These are phyloP conservation scores for Cryptococcus sp. DNA, from an alignment of 1,284 basidiomycete genomes.

Conservation along the genomic window DNA sequence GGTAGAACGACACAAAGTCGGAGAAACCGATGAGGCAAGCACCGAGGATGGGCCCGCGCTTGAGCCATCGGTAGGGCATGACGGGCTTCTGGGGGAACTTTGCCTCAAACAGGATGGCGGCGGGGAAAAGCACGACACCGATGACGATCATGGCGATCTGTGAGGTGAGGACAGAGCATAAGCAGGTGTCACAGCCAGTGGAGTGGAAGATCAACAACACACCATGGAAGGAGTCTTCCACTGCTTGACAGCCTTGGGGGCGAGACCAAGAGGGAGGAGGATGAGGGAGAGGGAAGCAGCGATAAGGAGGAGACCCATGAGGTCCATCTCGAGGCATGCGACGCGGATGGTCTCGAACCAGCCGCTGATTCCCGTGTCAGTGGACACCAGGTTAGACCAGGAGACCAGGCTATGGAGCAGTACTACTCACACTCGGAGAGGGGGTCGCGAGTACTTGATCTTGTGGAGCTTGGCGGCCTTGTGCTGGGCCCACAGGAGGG, in stretches of 20 bases:
- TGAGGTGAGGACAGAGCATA: not conserved
- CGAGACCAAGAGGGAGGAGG: constrained; percentile 65
- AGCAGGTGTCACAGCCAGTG: not conserved
- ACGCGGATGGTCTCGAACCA: constrained; percentile 17
- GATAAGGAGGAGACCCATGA: constrained; percentile 65
- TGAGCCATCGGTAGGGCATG: constrained; percentile 57
- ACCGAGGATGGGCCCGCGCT: constrained; percentile 60
- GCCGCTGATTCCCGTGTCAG: constrained; percentile 7
- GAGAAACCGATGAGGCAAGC: constrained; percentile 65
- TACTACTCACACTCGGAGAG: constrained; percentile 2
- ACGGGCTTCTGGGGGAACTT: constrained; percentile 51
- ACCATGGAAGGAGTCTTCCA: constrained; percentile 45
- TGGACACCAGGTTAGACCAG: not conserved
- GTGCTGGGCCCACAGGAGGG: constrained; percentile 67
- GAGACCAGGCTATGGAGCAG: not conserved
- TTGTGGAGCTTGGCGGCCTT: constrained; percentile 59
- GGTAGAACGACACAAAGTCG: constrained; percentile 63
- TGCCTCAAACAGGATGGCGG: constrained; percentile 52
- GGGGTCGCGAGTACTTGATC: constrained; percentile 34
- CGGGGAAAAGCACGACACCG: constrained; percentile 49
- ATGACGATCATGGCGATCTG: constrained; percentile 50
- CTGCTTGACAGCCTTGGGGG: constrained; percentile 49
- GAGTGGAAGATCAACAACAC: constrained; percentile 10
- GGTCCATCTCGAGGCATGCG: constrained; percentile 38
- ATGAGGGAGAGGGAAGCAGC: constrained; percentile 61